Conservation (phyloP, 2,329 filamentous ascomycete species). For the Pyrenochaeta sp. region DNA sequence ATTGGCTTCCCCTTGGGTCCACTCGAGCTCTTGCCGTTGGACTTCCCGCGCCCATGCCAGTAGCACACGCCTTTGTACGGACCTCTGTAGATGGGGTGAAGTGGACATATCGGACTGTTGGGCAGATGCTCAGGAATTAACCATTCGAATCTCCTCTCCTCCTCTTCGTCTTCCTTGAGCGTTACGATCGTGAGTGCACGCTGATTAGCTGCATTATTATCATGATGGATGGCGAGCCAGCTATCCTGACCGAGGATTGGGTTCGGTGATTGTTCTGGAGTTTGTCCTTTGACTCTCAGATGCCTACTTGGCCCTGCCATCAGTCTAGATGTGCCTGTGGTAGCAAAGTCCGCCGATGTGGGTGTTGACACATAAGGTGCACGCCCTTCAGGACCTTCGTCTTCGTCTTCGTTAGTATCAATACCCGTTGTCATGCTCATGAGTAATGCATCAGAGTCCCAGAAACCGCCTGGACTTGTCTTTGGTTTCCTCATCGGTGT, state of each 20-base stretch:
- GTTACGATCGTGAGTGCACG: slow-evolving; percentile 9
- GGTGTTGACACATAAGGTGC: background rate
- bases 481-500: slow-evolving; percentile 13
- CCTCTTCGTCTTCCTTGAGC: slow-evolving; percentile 32
- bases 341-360: slow-evolving; percentile 3
- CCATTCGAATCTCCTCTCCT: slow-evolving; percentile 47
- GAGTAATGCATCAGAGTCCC: slow-evolving; percentile 48
- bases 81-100: slow-evolving; percentile 50
- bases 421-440: slow-evolving; percentile 41
- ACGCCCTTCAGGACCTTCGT: slow-evolving; percentile 36
- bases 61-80: slow-evolving; percentile 52
- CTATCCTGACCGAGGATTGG: slow-evolving; percentile 15
- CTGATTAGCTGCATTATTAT: slow-evolving; percentile 6
- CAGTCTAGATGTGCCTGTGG: slow-evolving; percentile 7
- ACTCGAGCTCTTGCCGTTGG: background rate
- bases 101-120: slow-evolving; percentile 54
- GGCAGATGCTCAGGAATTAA: slow-evolving; percentile 56
- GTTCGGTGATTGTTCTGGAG: background rate
- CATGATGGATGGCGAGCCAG: slow-evolving; percentile 23
- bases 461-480: slow-evolving; percentile 29
- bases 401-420: slow-evolving; percentile 14
- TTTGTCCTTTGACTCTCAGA: slow-evolving; percentile 12
- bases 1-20: background rate
- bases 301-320: slow-evolving; percentile 12
- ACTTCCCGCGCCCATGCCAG: slow-evolving; percentile 45